Evolutionary conservation across 768 basidiomycete species (phyloP).

Genomic region (Coprinopsis strossmayeri): DNA sequence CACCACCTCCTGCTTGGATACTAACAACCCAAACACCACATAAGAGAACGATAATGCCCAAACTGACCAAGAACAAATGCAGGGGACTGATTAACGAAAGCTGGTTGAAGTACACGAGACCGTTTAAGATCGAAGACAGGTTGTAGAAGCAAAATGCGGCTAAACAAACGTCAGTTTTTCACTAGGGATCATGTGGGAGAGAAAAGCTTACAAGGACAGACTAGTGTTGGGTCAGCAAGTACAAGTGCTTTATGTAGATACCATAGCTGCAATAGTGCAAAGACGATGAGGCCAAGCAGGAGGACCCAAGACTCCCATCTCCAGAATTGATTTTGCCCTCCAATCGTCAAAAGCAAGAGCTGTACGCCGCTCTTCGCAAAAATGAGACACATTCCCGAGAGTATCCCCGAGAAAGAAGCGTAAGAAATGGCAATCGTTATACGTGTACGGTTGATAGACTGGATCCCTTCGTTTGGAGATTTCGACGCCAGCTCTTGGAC

Average conservation of each 20-base stretch:
- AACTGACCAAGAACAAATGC: slow-evolving; percentile 67
- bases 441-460: slow-evolving; percentile 35
- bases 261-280: slow-evolving; percentile 80
- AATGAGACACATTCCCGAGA: slow-evolving; percentile 88
- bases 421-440: slow-evolving; percentile 76
- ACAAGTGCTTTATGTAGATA: slow-evolving; percentile 76
- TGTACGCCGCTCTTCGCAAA: slow-evolving; percentile 94
- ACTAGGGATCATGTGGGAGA: no score
- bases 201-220: slow-evolving; percentile 83
- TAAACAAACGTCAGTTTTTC: slow-evolving; percentile 23
- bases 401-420: slow-evolving; percentile 80
- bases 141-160: slow-evolving; percentile 97
- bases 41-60: slow-evolving; percentile 75
- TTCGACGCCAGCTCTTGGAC: neutral
- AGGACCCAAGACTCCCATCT: slow-evolving; percentile 82
- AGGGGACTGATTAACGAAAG: slow-evolving; percentile 59
- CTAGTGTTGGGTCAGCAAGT: slow-evolving; percentile 77
- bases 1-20: slow-evolving; percentile 56
- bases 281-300: slow-evolving; percentile 59
- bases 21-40: slow-evolving; percentile 89
- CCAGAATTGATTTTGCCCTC: slow-evolving; percentile 77
- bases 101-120: slow-evolving; percentile 86
- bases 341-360: slow-evolving; percentile 70
- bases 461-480: slow-evolving; percentile 11
- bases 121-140: slow-evolving; percentile 84